Percentiles rank a stretch among this genome's conserved stretches.
These are phyloP conservation scores for Candida quercuum DNA, from an alignment of 805 yeast species.

Conservation along the genomic window DNA sequence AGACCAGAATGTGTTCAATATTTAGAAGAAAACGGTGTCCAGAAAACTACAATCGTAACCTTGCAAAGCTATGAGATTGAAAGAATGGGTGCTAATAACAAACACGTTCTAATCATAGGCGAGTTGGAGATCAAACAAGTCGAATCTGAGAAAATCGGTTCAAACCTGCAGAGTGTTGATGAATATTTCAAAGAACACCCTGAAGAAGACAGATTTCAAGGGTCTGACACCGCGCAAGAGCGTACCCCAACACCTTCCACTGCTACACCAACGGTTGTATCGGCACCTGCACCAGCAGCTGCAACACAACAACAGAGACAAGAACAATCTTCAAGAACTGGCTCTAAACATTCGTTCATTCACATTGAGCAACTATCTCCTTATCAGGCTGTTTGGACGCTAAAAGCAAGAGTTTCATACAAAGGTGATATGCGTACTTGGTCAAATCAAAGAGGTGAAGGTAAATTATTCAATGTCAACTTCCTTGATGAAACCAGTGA, in stretches of 20 bases:
- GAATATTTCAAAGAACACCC: conserved; percentile 56
- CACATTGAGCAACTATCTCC: conserved; percentile 88
- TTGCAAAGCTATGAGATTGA: conserved; percentile 37
- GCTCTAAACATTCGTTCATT: conserved; percentile 52
- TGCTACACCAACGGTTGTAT: conserved; percentile 7
- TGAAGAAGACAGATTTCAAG: conserved; percentile 35
- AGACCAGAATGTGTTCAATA: conserved; percentile 44
- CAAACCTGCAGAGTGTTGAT: conserved; percentile 42
- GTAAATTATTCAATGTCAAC: conserved; percentile 83
- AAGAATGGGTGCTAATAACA: conserved; percentile 30
- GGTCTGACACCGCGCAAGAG: conserved; percentile 10
- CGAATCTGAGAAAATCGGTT: conserved; percentile 33
- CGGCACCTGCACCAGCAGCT: conserved; percentile 10
- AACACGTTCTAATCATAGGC: conserved; percentile 25
- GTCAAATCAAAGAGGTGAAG: conserved; percentile 83
- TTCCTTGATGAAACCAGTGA: conserved; percentile 93
- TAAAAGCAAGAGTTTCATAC: conserved; percentile 85
- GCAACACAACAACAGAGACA: conserved; percentile 10
- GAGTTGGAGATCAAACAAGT: conserved; percentile 24
- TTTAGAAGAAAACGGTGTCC: conserved; percentile 40
- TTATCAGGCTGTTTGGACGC: conserved; percentile 85
- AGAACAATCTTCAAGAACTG: conserved; percentile 7
- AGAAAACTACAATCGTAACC: conserved; percentile 37
- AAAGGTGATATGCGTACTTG: conserved; percentile 86
- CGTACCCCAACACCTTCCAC: conserved; percentile 18